A percentile compares a stretch with the other conserved stretches of the same genome.
phyloP scores from a whole-genome alignment of 768 basidiomycete genomes.

The Lactifluus pinguis region DNA sequence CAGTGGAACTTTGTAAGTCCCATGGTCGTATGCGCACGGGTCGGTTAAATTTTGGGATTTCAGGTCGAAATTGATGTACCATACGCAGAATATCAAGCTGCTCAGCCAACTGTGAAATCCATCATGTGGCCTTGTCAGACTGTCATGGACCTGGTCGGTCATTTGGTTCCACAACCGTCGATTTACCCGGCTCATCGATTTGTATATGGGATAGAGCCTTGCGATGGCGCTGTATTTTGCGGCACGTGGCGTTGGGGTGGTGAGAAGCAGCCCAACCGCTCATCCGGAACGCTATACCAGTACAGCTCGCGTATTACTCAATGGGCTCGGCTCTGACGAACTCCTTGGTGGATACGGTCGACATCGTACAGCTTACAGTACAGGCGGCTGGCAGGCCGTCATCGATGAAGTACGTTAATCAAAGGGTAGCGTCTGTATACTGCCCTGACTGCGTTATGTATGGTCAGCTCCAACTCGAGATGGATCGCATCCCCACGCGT shows the following conservation, averaged over 20 bases:
- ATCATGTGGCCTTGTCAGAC: constrained; percentile 74
- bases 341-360: constrained; percentile 89
- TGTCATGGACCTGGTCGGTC: constrained; percentile 82
- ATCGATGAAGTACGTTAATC: constrained; percentile 58
- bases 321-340: constrained; percentile 92
- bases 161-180: background rate
- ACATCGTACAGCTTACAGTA: constrained; percentile 66
- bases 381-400: constrained; percentile 64
- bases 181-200: background rate
- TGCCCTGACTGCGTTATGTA: background rate
- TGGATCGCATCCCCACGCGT: constrained; percentile 76
- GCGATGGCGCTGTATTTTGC: constrained; percentile 92
- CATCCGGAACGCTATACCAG: constrained; percentile 51
- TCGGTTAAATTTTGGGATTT: constrained; percentile 8
- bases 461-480: constrained; percentile 75
- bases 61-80: constrained; percentile 83
- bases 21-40: background rate
- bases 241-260: constrained; percentile 62
- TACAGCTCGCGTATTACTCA: constrained; percentile 73
- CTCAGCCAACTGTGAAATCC: constrained; percentile 47
- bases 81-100: constrained; percentile 64
- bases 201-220: constrained; percentile 54
- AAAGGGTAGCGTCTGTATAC: background rate
- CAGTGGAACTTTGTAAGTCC: constrained; percentile 76
- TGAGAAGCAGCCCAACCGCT: constrained; percentile 32